Base-by-base conservation (phyloP, 202 grass and related monocot genomes). In the Setaria viridis region DNA sequence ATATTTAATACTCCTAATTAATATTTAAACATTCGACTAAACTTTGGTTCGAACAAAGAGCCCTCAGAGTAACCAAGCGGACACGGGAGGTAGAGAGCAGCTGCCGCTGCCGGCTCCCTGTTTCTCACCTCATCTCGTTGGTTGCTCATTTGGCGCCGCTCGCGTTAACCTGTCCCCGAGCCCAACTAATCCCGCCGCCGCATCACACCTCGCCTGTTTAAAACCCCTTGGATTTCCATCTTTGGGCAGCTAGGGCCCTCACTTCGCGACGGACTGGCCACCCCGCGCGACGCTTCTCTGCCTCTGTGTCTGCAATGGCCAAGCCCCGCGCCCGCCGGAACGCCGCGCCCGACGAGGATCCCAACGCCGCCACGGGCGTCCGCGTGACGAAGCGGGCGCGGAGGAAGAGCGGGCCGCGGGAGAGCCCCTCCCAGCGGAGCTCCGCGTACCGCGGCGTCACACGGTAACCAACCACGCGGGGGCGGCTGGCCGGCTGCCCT, bases 381-480 rank as follows among this genome's bases (percentile, higher is more conserved):
- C 30, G 4, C 65, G 56, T 80, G 87, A 41, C 33, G 78, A 93
- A 94, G 91, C 86, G 91, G 63, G 84, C 85, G 21, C 83, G 87
- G 76, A 93, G 81, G 82, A 97, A 85, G 76, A 80, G 77, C 53
- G 80, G 30, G 41, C 85, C 86, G 11, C 85, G 82, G 46, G 87
- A 81, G 19, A 73, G 89, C 50, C 85, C 91, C 19, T 81, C 86
- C n/a, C 90, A 68, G 60, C 95, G 95, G 79, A 97, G 89, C 80
- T 97, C 95, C 50, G 57, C 83, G 5, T 91, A 87, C 87, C 84
- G 95, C 57, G 92, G 95, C 50, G 92, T 97, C 14, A 95, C 95
- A 32, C 86, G 95, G 58, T 62, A 12, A 60, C n/a, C 57, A 56
- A 56, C 7, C 53, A 19, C 53, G 53, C 46, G 43, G 39, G 5